phyloP scores from a whole-genome alignment of 2,329 filamentous ascomycete species.

The Thielaviopsis musarum region DNA sequence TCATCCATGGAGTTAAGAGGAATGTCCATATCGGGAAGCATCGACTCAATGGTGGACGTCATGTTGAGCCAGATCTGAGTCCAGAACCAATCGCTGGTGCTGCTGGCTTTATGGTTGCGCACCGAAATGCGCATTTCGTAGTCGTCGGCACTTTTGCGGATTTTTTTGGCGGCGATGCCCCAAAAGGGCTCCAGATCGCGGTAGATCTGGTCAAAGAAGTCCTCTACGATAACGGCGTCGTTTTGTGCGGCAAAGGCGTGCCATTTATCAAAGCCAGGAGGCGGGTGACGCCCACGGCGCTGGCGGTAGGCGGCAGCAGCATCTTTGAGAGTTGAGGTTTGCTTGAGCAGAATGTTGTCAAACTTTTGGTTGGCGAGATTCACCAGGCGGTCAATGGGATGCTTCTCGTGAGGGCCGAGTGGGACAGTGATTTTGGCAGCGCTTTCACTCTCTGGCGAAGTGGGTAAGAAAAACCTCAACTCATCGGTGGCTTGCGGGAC shows the following conservation, averaged over 20 bases:
- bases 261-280: slow-evolving; percentile 47
- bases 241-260: slow-evolving; percentile 33
- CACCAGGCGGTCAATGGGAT: slow-evolving; percentile 36
- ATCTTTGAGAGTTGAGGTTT: slow-evolving; percentile 31
- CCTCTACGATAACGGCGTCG: slow-evolving; percentile 41
- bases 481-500: slow-evolving; percentile 3
- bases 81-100: slow-evolving; percentile 40
- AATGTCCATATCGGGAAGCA: slow-evolving; percentile 51
- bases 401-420: slow-evolving; percentile 17
- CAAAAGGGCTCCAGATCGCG: slow-evolving; percentile 43
- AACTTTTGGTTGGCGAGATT: slow-evolving; percentile 28
- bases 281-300: slow-evolving; percentile 41
- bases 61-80: slow-evolving; percentile 38
- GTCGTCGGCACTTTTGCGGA: slow-evolving; percentile 34
- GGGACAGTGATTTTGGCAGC: slow-evolving; percentile 13
- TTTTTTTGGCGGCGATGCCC: slow-evolving; percentile 29
- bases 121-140: slow-evolving; percentile 47
- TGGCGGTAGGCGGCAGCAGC: slow-evolving; percentile 39
- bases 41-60: slow-evolving; percentile 33
- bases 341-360: slow-evolving; percentile 24
- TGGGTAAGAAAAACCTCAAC: neutral
- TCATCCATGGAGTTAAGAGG: slow-evolving; percentile 52
- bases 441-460: slow-evolving; percentile 7
- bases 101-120: slow-evolving; percentile 33
- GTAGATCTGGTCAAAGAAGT: slow-evolving; percentile 49